phyloP scores from a whole-genome alignment of 495 filamentous ascomycete genomes.

The Talaromyces thailandensis region DNA sequence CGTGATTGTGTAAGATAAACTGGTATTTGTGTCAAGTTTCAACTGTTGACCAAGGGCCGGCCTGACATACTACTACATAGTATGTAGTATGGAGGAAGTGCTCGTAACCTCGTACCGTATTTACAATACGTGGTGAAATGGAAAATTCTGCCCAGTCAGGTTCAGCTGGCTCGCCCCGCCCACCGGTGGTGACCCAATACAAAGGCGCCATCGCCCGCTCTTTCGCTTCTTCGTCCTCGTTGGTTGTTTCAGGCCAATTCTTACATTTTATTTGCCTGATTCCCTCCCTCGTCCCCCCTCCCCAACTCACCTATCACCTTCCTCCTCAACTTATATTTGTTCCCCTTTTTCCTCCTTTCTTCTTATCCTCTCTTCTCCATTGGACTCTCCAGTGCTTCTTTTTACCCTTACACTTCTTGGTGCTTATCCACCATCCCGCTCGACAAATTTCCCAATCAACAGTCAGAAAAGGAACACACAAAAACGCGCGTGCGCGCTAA shows the following conservation, averaged over 20 bases:
- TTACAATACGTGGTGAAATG: not conserved
- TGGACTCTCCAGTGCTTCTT: not conserved
- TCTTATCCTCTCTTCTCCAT: not conserved
- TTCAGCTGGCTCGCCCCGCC: not conserved
- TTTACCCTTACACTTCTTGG: not conserved
- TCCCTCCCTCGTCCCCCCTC: not conserved
- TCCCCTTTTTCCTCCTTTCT: not conserved
- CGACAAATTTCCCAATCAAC: not conserved
- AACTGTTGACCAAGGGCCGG: not conserved
- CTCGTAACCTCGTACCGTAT: not conserved
- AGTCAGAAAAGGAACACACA: not conserved
- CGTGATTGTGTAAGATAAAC: not conserved
- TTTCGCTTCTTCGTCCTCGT: slow-evolving; percentile 8
- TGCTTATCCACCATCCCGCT: slow-evolving; percentile 1
- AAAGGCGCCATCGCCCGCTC: slow-evolving; percentile 41
- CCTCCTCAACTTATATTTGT: not conserved
- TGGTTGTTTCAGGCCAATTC: not conserved
- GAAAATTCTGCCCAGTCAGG: not conserved
- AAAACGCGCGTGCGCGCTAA: slow-evolving; percentile 1
- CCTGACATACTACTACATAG: not conserved
- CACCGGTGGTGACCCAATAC: slow-evolving; percentile 19
- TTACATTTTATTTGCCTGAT: not conserved
- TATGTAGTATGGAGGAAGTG: too few species aligned
- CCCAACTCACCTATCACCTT: not conserved
- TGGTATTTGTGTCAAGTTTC: not conserved